phyloP scores from a whole-genome alignment of 2,329 filamentous ascomycete genomes.

The Penicillium polonicum region DNA sequence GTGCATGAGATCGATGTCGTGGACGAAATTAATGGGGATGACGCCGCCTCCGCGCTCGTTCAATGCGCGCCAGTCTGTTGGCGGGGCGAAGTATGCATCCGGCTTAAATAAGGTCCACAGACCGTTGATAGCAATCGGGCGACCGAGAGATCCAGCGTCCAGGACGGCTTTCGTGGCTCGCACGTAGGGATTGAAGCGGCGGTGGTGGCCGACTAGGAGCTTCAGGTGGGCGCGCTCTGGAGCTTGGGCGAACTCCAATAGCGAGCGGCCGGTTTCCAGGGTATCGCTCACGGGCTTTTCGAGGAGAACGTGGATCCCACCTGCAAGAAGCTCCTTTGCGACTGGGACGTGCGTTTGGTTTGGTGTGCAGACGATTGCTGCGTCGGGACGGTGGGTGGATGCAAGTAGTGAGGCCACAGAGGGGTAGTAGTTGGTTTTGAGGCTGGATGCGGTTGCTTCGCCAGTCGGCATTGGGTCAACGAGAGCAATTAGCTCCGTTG shows the following conservation, averaged over 20 bases:
- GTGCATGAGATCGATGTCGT: slow-evolving; percentile 60
- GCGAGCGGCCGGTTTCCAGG: slow-evolving; percentile 23
- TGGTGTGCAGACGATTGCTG: slow-evolving; percentile 59
- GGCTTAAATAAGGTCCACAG: slow-evolving; percentile 58
- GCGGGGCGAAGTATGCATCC: slow-evolving; percentile 50
- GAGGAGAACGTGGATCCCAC: slow-evolving; percentile 54
- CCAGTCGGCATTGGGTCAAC: slow-evolving; percentile 49
- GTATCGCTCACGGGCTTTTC: slow-evolving; percentile 57
- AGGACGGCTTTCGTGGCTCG: slow-evolving; percentile 51
- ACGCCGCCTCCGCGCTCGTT: slow-evolving; percentile 50
- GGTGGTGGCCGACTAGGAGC: slow-evolving; percentile 58
- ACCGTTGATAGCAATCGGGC: slow-evolving; percentile 53
- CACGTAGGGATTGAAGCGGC: slow-evolving; percentile 60
- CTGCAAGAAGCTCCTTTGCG: slow-evolving; percentile 49
- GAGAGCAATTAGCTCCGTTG: slow-evolving; percentile 45
- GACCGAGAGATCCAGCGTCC: slow-evolving; percentile 44
- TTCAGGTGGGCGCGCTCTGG: slow-evolving; percentile 35
- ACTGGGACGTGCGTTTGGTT: slow-evolving; percentile 58
- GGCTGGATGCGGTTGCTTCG: slow-evolving; percentile 33
- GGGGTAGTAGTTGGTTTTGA: slow-evolving; percentile 42
- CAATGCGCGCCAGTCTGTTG: slow-evolving; percentile 50
- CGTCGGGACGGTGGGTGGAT: slow-evolving; percentile 46
- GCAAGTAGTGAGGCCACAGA: slow-evolving; percentile 48
- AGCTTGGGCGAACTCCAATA: slow-evolving; percentile 23
- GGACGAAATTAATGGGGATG: slow-evolving; percentile 60